phyloP scores from a whole-genome alignment of 495 filamentous ascomycete genomes.

The Penicillium soppii region DNA sequence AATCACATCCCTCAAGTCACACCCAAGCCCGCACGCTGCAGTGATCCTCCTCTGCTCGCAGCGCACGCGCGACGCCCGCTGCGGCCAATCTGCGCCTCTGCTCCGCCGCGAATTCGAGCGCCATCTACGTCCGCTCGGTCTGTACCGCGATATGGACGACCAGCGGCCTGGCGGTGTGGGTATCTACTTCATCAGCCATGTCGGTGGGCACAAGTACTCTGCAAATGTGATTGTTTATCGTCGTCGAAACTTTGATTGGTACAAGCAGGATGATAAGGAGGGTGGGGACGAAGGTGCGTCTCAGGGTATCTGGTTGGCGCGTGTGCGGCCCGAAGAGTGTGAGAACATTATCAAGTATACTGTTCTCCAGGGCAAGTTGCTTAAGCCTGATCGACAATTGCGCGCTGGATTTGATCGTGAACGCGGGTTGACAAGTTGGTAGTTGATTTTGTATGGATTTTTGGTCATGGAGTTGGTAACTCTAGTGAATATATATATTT shows the following conservation, averaged over 20 bases:
- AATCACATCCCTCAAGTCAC: constrained; percentile 57
- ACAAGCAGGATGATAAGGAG: constrained; percentile 25
- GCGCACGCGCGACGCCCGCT: constrained; percentile 87
- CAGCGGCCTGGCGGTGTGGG: constrained; percentile 85
- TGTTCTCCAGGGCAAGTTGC: constrained; percentile 87
- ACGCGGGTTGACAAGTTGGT: constrained; percentile 87
- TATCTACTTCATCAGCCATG: constrained; percentile 93
- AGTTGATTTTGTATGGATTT: neutral
- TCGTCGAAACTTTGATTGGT: constrained; percentile 57
- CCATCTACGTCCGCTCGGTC: constrained; percentile 77
- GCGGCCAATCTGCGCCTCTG: constrained; percentile 87
- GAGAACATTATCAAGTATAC: constrained; percentile 91
- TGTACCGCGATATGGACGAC: constrained; percentile 86
- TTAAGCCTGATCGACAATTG: constrained; percentile 81
- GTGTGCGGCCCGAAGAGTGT: constrained; percentile 87
- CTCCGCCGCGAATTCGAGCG: constrained; percentile 84
- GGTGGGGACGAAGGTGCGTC: constrained; percentile 55
- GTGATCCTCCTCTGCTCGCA: constrained; percentile 94
- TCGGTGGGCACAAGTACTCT: constrained; percentile 85
- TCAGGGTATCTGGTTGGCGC: constrained; percentile 93
- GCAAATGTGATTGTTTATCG: constrained; percentile 93
- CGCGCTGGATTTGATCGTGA: constrained; percentile 86
- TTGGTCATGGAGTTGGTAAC: neutral
- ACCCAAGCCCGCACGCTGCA: constrained; percentile 74
- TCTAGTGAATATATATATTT: neutral